Base-by-base conservation (phyloP, 345 rosid species). In the Carallia brachiata region DNA sequence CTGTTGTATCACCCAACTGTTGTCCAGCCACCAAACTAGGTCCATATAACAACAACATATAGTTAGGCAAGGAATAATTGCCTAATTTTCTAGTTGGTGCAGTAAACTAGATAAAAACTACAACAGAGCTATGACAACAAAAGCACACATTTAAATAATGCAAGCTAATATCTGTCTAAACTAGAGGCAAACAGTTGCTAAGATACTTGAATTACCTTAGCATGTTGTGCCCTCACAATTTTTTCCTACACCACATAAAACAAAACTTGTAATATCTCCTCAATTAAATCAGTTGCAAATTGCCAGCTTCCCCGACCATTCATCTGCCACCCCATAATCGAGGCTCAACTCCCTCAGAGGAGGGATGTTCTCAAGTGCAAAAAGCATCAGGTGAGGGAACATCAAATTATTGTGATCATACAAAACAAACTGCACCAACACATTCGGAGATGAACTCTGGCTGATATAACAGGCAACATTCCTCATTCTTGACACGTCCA, bases 401-500 rank as follows among this genome's bases (percentile, higher is more conserved):
- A 87, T 90, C 52, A 92, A 63, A 72, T 86, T 92, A 70, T 84
- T 95, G 78, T 92, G 97, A 79, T 95, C 97, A 82, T 89, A 81
- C 52, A 95, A 77, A 44, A 95, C 93, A 66, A 74, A 81, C 75
- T 95, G 99, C 67, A 92, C 96, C 77, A 92, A 63, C 66, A 90
- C 90, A 79, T 95, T 95, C 6, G 99, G 96, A 77, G 82, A 79
- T 58, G 83, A 67, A 80, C 97, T 88, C 53, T 95, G 97, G 77
- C 99, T 90, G 52, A 95, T 83, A 74, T 95, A 95, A 69, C 97
- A 92, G 54, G 99, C 96, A 70, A 88, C 93, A 77, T 92, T 95
- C 84, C 99, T 84, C 97, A 90, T 83, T 78, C 85, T 90, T 0
- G 99, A 92, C 39, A 95, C 97, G 79, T 95, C 97, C 96, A 95